Base-by-base conservation (phyloP, 2,329 filamentous ascomycete genomes). In the Rasamsonia emersonii region DNA sequence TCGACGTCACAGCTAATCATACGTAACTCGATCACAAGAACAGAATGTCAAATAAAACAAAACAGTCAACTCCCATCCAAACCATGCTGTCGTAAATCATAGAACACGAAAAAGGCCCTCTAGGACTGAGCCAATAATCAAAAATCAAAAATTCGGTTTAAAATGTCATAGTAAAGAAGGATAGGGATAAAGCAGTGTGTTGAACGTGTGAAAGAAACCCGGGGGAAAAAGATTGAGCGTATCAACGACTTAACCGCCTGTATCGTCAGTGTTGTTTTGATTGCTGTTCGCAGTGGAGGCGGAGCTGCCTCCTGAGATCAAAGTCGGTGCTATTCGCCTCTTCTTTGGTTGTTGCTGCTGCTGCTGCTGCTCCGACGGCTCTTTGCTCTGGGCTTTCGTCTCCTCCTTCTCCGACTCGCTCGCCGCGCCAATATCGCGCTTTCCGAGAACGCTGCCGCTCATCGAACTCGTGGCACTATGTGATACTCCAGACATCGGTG, bases 321-420 rank as follows among this genome's bases (percentile, higher is more conserved):
- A 66, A 1, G 78, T 84, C 3, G 80, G 81, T 3, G 79, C 80
- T 45, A 86, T 76, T 29, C 80, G 68, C 45, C 80, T 70, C 59
- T 77, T 79, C 61, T 85, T 86, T 4, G 74, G 67, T 46, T 75
- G 65, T 10, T 67, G 65, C 11, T 55, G 59, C 5, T 26, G 16
- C 18, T 11, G 11, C 16, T 15, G 5, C 27, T 19, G 10, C 24
- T 25, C 20, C 20, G 48, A 39, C 5, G 72, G 67, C 10, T 70
- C 69, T 28, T 68, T 66, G 19, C 40, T 43, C 6, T 42, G 32
- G 5, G 50, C 52, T 36, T 54, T 57, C 30, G 43, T 39, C 4
- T 64, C 62, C 32, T 71, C 59, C n/a, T 56, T 61, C 39, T 62
- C 64, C 5, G 62, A 59, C 33, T 67, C 63, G 39, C 58, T 62